Evolutionary conservation across 1,284 basidiomycete species (phyloP), one percentile per base, ranked within the genome.

Genomic region (Polyporus tsugae): DNA sequence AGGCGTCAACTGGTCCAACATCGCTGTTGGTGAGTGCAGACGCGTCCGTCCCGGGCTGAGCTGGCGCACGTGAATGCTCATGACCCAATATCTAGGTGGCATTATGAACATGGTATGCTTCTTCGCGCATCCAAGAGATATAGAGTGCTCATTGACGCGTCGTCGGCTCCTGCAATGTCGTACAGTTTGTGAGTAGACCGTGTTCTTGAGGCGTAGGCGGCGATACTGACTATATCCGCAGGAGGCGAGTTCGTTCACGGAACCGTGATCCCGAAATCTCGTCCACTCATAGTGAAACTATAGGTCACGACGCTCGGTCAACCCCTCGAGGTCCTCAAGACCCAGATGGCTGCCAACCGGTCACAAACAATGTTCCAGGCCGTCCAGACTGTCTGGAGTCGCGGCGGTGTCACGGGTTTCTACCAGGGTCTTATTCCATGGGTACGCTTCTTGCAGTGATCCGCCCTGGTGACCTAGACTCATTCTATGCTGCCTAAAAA

Each of bases 391-490:
- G 95, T 99, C 69, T 97, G 95, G 93, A 89, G 91, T 75, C 92
- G 98, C 73, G 98, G 98, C 74, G 96, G 97, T 72, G 81, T 94
- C 66, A 79, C 85, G 52, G 98, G 98, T 58, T 97, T 98, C 86
- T 99, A 96, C 84, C 98, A 99, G 83, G 98, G 98, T 75, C 89
- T 99, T 68, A 99, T 99, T 80, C 98, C 97, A 76, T 99, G 97
- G 97, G 95, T 95, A 74, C 72, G 89, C 81, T 6, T 61, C 42
- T 59, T 29, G 15, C n/a, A 22, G 44, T 59, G 65, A 33, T 22
- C 55, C 44, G 35, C 68, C 29, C 36, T 55, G n/a, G 61, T 17
- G 33, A 59, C 19, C 68, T 29, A 58, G 15, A 53, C 70, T 75
- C 64, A 74, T 63, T 52, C 46, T n/a, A 49, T 33, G 39, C 36